A percentile compares a stretch with the other conserved stretches of the same genome.
These are phyloP conservation scores for Rhipidocladum racemiflorum DNA, from an alignment of 176 grass and related monocot species.

Conservation along the genomic window DNA sequence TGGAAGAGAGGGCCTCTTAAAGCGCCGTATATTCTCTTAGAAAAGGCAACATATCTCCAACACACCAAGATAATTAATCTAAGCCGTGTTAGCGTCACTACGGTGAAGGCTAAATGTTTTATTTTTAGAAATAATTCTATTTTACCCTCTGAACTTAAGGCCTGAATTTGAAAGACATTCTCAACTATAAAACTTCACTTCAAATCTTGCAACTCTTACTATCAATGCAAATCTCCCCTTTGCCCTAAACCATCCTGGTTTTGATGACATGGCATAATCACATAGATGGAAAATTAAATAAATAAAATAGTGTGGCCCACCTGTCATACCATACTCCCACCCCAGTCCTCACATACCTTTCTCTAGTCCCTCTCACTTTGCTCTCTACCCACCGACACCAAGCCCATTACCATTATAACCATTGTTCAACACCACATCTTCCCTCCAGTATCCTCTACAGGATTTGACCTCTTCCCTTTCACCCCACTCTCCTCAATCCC, in stretches of 20 bases:
- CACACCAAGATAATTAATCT: no score
- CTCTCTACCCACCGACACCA: rapidly evolving
- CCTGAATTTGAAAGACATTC: no score
- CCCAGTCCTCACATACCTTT: neutral
- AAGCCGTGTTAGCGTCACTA: no score
- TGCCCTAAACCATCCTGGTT: neutral
- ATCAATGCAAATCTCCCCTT: neutral
- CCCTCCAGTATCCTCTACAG: neutral
- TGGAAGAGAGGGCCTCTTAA: no score
- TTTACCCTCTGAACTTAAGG: no score
- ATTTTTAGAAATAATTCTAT: no score
- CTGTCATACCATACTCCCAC: neutral
- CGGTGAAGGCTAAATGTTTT: no score
- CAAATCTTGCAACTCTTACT: no score
- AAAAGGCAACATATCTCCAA: no score
- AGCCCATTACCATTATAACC: neutral
- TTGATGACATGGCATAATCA: neutral
- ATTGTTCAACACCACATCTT: neutral
- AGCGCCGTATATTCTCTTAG: no score
- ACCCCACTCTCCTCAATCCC: neutral
- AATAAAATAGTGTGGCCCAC: neutral
- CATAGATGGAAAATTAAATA: neutral
- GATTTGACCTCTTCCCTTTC: neutral
- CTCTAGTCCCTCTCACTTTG: neutral
- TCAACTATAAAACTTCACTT: no score